phyloP scores from a whole-genome alignment of 2,329 filamentous ascomycete genomes.

The Metarhizium anisopliae region DNA sequence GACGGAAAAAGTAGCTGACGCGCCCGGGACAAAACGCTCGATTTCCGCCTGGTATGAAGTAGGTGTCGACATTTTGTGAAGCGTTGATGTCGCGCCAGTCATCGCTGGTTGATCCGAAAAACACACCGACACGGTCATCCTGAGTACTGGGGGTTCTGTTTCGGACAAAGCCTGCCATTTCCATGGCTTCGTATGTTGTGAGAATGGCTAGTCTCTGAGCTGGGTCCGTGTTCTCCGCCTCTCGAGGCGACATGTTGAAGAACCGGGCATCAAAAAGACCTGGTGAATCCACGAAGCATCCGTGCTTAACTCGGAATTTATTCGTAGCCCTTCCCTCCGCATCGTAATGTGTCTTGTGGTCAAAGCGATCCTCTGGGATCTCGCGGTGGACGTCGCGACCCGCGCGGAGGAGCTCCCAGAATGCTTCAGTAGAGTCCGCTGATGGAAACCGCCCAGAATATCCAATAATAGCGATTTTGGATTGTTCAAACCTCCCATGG shows the following conservation, averaged over 20 bases:
- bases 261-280: conserved; percentile 66
- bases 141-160: conserved; percentile 34
- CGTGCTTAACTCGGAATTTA: conserved; percentile 58
- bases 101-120: neutral
- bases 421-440: conserved; percentile 21
- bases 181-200: conserved; percentile 69
- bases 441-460: conserved; percentile 32
- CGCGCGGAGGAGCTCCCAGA: conserved; percentile 57
- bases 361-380: conserved; percentile 55
- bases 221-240: conserved; percentile 64
- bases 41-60: neutral
- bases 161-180: conserved; percentile 51
- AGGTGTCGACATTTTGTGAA: neutral
- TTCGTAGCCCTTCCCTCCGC: conserved; percentile 56
- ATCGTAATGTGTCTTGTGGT: conserved; percentile 56
- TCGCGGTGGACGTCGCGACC: conserved; percentile 55
- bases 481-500: neutral
- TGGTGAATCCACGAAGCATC: conserved; percentile 59
- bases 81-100: neutral
- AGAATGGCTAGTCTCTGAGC: conserved; percentile 63
- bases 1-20: conserved; percentile 63
- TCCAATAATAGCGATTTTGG: conserved; percentile 65
- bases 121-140: neutral
- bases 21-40: neutral
- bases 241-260: conserved; percentile 72